phyloP scores from a whole-genome alignment of 306 rosid genomes.

The Leucaena leucocephala region DNA sequence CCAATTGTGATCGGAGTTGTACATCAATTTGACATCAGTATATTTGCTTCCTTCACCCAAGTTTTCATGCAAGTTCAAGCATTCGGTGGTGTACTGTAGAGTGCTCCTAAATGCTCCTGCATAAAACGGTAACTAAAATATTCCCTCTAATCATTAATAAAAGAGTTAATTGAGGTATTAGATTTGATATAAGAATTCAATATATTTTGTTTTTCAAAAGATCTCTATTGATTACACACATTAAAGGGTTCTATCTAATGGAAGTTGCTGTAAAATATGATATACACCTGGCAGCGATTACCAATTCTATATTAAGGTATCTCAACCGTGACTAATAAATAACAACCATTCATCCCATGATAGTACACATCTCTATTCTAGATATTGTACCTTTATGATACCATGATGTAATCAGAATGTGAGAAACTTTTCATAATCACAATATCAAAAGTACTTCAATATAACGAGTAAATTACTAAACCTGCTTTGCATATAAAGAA shows the following conservation, averaged over 20 bases:
- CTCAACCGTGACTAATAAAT: slow-evolving; percentile 13
- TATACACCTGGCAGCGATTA: slow-evolving; percentile 5
- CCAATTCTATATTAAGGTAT: slow-evolving; percentile 5
- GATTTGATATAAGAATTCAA: too few species aligned
- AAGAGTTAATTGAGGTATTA: not conserved
- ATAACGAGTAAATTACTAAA: slow-evolving; percentile 41
- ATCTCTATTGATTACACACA: too few species aligned
- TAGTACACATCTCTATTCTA: slow-evolving; percentile 4
- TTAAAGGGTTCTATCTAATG: too few species aligned
- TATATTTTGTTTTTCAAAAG: too few species aligned
- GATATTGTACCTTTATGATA: slow-evolving; percentile 6
- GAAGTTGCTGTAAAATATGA: not conserved
- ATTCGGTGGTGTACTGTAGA: slow-evolving; percentile 8
- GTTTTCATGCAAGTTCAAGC: slow-evolving; percentile 7
- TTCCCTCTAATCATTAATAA: too few species aligned
- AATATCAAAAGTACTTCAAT: slow-evolving; percentile 32
- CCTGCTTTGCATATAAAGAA: slow-evolving; percentile 96
- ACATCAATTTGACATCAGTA: slow-evolving; percentile 27
- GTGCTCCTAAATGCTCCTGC: not conserved
- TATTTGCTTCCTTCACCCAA: slow-evolving; percentile 22
- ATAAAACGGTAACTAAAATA: slow-evolving; percentile 3
- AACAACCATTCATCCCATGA: slow-evolving; percentile 26
- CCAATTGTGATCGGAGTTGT: slow-evolving; percentile 93
- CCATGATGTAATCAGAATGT: slow-evolving; percentile 23
- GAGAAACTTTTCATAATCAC: slow-evolving; percentile 12